A percentile compares a stretch with the other conserved stretches of the same genome.
These are phyloP conservation scores for Penicillium sp. DNA, from an alignment of 2,329 filamentous ascomycete genomes.

Conservation along the genomic window DNA sequence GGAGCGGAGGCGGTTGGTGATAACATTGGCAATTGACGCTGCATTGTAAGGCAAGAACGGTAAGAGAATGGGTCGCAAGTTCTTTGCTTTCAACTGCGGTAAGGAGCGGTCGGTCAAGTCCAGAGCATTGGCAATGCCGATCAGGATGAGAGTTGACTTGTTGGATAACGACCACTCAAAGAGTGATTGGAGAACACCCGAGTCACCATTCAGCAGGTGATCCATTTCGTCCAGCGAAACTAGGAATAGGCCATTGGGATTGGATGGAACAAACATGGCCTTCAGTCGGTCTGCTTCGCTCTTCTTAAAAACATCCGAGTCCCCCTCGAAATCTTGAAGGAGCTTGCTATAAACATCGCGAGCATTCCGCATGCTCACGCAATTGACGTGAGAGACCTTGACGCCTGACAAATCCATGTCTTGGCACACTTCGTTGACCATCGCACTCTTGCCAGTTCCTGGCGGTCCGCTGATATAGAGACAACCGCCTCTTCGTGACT, in stretches of 20 bases:
- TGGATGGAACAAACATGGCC: constrained; percentile 68
- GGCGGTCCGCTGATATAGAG: constrained; percentile 95
- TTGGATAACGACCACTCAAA: constrained; percentile 93
- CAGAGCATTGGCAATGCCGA: constrained; percentile 94
- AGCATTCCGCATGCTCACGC: constrained; percentile 91
- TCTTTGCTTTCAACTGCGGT: constrained; percentile 87
- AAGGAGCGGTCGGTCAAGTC: constrained; percentile 95
- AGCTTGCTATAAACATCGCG: constrained; percentile 82
- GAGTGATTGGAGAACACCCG: constrained; percentile 87
- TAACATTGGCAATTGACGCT: constrained; percentile 81
- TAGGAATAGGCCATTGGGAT: constrained; percentile 64
- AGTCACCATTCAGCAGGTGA: constrained; percentile 82
- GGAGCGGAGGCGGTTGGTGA: constrained; percentile 78
- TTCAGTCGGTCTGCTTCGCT: constrained; percentile 70
- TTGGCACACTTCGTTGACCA: constrained; percentile 77
- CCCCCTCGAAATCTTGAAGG: constrained; percentile 67
- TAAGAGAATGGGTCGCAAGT: constrained; percentile 84
- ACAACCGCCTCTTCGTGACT: constrained; percentile 69
- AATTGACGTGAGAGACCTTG: constrained; percentile 83
- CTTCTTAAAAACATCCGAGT: constrained; percentile 64
- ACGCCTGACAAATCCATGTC: constrained; percentile 58
- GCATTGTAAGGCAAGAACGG: constrained; percentile 93
- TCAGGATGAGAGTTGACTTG: constrained; percentile 75
- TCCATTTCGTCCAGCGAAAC: constrained; percentile 95
- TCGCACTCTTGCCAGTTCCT: constrained; percentile 94